A percentile compares a stretch with the other conserved stretches of the same genome.
These are phyloP conservation scores for Bathelium albidoporum DNA, from an alignment of 495 filamentous ascomycete genomes.

Conservation along the genomic window DNA sequence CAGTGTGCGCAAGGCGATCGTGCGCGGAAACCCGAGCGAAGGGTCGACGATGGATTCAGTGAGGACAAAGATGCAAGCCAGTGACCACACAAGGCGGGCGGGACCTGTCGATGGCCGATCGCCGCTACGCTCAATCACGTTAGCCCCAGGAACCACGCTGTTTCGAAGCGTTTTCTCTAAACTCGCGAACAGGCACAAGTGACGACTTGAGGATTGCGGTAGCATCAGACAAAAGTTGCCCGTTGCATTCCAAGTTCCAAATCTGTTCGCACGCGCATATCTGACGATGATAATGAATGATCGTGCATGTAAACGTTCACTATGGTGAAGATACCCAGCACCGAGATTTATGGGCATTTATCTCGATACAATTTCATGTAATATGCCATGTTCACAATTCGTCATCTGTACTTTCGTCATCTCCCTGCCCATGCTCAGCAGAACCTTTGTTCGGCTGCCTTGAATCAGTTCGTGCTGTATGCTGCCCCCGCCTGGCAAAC, in stretches of 20 bases:
- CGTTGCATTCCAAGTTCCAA: no score
- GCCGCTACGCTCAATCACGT: neutral
- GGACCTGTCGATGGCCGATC: neutral
- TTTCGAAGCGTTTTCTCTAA: neutral
- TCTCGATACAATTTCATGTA: neutral
- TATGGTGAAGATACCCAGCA: no score
- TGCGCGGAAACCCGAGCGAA: neutral
- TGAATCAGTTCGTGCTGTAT: conserved; percentile 6
- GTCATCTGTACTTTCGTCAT: conserved; percentile 22
- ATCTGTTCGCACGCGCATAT: no score
- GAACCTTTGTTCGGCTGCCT: conserved; percentile 3
- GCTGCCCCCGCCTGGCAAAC: conserved; percentile 11
- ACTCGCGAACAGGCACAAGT: no score
- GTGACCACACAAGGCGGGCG: conserved; percentile 2
- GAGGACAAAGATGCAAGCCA: neutral
- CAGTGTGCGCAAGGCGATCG: neutral
- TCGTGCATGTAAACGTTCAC: no score
- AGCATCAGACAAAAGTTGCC: no score
- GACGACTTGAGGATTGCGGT: no score
- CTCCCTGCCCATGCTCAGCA: conserved; percentile 8
- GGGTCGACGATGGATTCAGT: neutral
- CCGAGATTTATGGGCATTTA: no score
- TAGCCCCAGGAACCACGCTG: conserved; percentile 3
- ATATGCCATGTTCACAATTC: conserved; percentile 12
- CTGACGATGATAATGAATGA: no score